Conservation (phyloP, 202 grass and related monocot genomes). For the Dendrocalamus latiflorus region DNA sequence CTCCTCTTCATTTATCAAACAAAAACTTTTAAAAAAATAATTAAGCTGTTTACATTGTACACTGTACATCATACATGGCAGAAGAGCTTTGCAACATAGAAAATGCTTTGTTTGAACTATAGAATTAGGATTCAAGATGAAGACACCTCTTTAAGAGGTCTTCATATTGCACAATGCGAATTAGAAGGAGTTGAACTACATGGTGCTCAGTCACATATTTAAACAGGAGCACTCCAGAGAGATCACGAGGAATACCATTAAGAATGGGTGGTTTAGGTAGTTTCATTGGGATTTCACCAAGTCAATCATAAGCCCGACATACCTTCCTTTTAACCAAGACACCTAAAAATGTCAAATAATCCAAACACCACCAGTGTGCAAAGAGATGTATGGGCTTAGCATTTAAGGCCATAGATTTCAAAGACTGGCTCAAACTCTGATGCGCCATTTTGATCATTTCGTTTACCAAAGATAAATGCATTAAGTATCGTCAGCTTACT, state of each 20-base stretch:
- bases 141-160: background rate
- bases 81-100: background rate
- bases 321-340: background rate
- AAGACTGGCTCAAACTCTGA: background rate
- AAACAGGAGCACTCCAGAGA: background rate
- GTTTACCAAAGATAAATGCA: too few relatives aligned
- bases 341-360: background rate
- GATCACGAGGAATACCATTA: background rate
- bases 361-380: background rate
- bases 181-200: background rate
- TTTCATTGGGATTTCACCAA: background rate
- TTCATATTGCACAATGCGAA: background rate
- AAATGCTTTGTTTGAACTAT: background rate
- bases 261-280: background rate
- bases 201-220: background rate
- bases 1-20: slow-evolving; percentile 11
- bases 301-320: too few relatives aligned
- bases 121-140: slow-evolving; percentile 6
- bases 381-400: background rate
- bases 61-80: background rate
- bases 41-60: background rate
- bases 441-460: too few relatives aligned
- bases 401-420: background rate
- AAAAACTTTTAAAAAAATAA: background rate
- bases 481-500: background rate